Evolutionary conservation across 441 rosid species (phyloP).

Genomic region (Gossypium davidsonii): DNA sequence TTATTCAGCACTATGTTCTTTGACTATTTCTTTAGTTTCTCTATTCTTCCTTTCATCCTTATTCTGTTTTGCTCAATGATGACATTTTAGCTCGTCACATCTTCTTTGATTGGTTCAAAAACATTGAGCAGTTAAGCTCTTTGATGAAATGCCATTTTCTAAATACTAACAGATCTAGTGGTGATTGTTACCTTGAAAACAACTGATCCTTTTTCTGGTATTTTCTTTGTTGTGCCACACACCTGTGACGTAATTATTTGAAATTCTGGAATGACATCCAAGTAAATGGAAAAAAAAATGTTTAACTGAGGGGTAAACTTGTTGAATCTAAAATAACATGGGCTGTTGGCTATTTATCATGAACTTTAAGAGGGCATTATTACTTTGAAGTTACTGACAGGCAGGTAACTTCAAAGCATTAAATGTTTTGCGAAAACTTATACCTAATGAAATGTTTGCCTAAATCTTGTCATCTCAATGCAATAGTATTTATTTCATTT

Average conservation of each 20-base stretch:
- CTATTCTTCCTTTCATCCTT: neutral
- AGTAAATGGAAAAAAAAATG: neutral
- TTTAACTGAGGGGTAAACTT: neutral
- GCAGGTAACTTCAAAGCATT: neutral
- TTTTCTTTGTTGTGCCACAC: neutral
- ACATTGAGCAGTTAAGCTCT: neutral
- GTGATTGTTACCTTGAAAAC: neutral
- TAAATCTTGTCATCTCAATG: neutral
- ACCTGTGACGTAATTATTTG: neutral
- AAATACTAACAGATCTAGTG: neutral
- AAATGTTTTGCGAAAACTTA: neutral
- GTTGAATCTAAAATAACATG: neutral
- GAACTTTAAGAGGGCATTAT: neutral
- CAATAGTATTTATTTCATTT: neutral
- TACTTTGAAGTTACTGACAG: constrained; percentile 1
- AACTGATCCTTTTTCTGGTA: neutral
- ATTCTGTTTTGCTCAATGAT: neutral
- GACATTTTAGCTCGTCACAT: neutral
- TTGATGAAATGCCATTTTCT: neutral
- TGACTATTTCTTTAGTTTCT: neutral
- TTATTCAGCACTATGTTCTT: neutral
- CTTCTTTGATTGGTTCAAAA: neutral
- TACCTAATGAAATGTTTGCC: neutral
- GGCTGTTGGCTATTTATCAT: neutral
- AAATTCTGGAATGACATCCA: neutral